Evolutionary conservation across 1,139 yeast genomes (phyloP).

Genomic region (Nakaseomyces delphensis): DNA sequence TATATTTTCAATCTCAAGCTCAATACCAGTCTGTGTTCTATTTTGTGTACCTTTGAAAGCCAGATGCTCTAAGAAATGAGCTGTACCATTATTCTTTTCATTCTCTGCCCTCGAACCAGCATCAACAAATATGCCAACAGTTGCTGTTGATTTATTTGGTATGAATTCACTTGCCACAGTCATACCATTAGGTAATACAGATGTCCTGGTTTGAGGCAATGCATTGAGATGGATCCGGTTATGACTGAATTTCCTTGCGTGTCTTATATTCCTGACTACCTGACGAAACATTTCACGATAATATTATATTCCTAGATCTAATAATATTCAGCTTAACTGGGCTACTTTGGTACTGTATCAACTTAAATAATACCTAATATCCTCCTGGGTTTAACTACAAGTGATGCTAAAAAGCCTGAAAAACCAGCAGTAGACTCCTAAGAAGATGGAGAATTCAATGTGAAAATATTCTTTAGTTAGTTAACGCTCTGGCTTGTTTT

Average conservation of each 20-base stretch:
- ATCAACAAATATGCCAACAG: conserved; percentile 89
- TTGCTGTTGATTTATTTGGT: conserved; percentile 88
- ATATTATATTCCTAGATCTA: too few species aligned
- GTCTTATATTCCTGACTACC: neutral
- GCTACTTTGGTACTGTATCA: too few species aligned
- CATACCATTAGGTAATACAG: conserved; percentile 71
- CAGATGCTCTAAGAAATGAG: conserved; percentile 91
- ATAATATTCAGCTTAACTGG: too few species aligned
- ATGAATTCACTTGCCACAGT: conserved; percentile 87
- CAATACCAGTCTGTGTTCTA: conserved; percentile 77
- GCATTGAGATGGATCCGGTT: neutral
- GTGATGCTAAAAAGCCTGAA: too few species aligned
- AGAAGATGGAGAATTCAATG: too few species aligned
- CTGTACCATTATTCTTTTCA: conserved; percentile 79
- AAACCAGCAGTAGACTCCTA: too few species aligned
- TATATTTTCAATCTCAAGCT: conserved; percentile 87
- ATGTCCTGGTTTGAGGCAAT: conserved; percentile 44
- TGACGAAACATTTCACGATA: conserved; percentile 1
- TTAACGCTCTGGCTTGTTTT: too few species aligned
- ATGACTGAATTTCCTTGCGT: neutral
- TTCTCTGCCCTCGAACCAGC: conserved; percentile 98
- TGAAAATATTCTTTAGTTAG: too few species aligned
- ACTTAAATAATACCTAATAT: too few species aligned
- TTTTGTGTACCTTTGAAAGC: conserved; percentile 89
- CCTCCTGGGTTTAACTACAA: too few species aligned